A percentile compares a stretch with the other conserved stretches of the same genome.
Evolutionary conservation across 352 stramenopile species (phyloP).

Genomic region (Pythium sp.): DNA sequence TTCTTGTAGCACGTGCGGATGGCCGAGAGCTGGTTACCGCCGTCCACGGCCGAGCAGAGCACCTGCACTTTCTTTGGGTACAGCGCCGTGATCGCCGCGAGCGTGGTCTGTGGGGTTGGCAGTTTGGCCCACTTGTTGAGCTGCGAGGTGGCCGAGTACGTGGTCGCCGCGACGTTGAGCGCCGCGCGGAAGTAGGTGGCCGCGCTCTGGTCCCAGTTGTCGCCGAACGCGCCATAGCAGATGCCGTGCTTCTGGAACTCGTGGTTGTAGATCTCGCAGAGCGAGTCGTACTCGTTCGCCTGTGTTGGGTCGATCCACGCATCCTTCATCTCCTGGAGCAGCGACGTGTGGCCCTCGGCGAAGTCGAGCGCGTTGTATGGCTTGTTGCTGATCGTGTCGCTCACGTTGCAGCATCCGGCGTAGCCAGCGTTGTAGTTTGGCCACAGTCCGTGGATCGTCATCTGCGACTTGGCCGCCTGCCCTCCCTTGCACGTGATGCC

Average conservation of each 20-base stretch:
- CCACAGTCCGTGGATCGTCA: constrained; percentile 79
- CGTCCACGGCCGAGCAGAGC: constrained; percentile 55
- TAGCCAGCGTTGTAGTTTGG: constrained; percentile 78
- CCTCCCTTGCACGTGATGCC: constrained; percentile 43
- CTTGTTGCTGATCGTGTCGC: constrained; percentile 47
- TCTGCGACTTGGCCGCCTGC: constrained; percentile 36
- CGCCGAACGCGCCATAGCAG: constrained; percentile 69
- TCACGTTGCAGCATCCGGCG: constrained; percentile 69
- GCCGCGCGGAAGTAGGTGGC: constrained; percentile 70
- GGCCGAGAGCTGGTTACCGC: constrained; percentile 60
- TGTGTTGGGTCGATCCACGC: constrained; percentile 72
- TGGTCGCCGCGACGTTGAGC: constrained; percentile 41
- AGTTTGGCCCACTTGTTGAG: constrained; percentile 52
- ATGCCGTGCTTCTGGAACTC: constrained; percentile 88
- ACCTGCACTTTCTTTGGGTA: constrained; percentile 65
- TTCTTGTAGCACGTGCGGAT: constrained; percentile 71
- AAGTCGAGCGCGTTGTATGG: constrained; percentile 54
- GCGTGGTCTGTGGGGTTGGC: constrained; percentile 21
- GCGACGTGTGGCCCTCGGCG: constrained; percentile 32
- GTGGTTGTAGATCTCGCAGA: constrained; percentile 86
- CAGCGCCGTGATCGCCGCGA: constrained; percentile 41
- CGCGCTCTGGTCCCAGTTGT: constrained; percentile 54
- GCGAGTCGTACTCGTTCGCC: constrained; percentile 49
- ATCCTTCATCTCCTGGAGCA: constrained; percentile 53
- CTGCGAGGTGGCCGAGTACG: constrained; percentile 41